A percentile compares a stretch with the other conserved stretches of the same genome.
phyloP scores from a whole-genome alignment of 2,329 filamentous ascomycete species.

The Fusarium protoensiforme region DNA sequence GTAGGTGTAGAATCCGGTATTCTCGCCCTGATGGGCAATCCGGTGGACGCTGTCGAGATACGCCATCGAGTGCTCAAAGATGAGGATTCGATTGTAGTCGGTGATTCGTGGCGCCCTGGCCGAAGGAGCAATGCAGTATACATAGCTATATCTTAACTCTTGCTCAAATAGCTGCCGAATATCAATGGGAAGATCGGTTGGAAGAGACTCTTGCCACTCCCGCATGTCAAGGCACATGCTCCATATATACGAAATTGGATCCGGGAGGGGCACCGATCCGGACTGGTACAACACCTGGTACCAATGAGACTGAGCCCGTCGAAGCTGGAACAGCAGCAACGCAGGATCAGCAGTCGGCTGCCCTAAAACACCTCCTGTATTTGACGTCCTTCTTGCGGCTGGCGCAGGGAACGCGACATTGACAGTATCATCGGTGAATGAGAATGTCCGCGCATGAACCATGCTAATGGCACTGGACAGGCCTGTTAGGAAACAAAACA shows the following conservation, averaged over 20 bases:
- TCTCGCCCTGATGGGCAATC: constrained; percentile 68
- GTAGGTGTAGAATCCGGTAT: constrained; percentile 81
- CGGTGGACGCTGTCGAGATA: constrained; percentile 81
- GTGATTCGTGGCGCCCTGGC: constrained; percentile 77
- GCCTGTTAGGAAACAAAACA: constrained; percentile 30
- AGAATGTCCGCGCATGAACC: constrained; percentile 87
- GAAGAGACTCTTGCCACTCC: constrained; percentile 84
- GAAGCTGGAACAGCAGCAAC: constrained; percentile 81
- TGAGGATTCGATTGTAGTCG: constrained; percentile 80
- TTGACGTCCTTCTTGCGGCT: constrained; percentile 54
- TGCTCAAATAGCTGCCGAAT: constrained; percentile 85
- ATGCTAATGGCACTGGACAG: constrained; percentile 80
- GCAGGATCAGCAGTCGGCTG: constrained; percentile 74
- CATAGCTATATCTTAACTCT: constrained; percentile 89
- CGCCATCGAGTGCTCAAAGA: constrained; percentile 88
- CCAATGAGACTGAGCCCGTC: constrained; percentile 87
- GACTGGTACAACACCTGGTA: constrained; percentile 91
- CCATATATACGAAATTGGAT: constrained; percentile 79
- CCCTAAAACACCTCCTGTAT: constrained; percentile 55
- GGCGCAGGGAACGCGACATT: constrained; percentile 80
- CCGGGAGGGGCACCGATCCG: constrained; percentile 73
- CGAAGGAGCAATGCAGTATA: constrained; percentile 88
- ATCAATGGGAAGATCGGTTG: constrained; percentile 69
- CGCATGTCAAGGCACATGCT: constrained; percentile 80
- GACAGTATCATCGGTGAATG: constrained; percentile 90